phyloP scores from a whole-genome alignment of 1,284 basidiomycete genomes.

The Mycena citricolor region DNA sequence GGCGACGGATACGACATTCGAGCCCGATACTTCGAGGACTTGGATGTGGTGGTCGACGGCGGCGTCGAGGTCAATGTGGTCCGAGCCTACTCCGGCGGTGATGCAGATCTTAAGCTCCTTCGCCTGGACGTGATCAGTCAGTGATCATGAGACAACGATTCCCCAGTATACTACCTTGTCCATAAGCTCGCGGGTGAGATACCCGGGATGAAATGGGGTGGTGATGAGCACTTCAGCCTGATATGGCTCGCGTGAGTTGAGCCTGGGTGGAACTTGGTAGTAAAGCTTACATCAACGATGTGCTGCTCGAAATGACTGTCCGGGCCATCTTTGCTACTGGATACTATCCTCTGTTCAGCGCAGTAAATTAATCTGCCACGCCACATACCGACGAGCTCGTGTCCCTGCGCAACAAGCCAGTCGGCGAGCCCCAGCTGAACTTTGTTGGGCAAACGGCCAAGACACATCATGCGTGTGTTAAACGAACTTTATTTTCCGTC shows the following conservation, averaged over 20 bases:
- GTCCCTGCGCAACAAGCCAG: constrained; percentile 76
- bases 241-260: constrained; percentile 12
- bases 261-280: not conserved
- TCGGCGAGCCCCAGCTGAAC: constrained; percentile 67
- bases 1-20: constrained; percentile 89
- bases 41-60: constrained; percentile 76
- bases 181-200: constrained; percentile 82
- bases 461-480: not conserved
- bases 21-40: constrained; percentile 82
- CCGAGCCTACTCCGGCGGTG: constrained; percentile 94
- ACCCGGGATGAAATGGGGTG: constrained; percentile 92
- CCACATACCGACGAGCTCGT: constrained; percentile 67
- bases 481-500: constrained; percentile 76
- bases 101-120: constrained; percentile 91
- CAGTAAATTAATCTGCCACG: not conserved
- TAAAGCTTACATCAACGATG: constrained; percentile 70
- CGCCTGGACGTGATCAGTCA: constrained; percentile 54
- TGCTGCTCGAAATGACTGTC: constrained; percentile 88
- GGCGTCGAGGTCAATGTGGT: constrained; percentile 71
- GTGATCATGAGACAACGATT: too few relatives aligned
- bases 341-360: too few relatives aligned
- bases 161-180: constrained; percentile 46
- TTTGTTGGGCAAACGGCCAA: not conserved
- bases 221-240: constrained; percentile 81
- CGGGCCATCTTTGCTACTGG: constrained; percentile 86